Evolutionary conservation across 768 basidiomycete genomes (phyloP).

Genomic region (Xerocomellus amylosporus): DNA sequence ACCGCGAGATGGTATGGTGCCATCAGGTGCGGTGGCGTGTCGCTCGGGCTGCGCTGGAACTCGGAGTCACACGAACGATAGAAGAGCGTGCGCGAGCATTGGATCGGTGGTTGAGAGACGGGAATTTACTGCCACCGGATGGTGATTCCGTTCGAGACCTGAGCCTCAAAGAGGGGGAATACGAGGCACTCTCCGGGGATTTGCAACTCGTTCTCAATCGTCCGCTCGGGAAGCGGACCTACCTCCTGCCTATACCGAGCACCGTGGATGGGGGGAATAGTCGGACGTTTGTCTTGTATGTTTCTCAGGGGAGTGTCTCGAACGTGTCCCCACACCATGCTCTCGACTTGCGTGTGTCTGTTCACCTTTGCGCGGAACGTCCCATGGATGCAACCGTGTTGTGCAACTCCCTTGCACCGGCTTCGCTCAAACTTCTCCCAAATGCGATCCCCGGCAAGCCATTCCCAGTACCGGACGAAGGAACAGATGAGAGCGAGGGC

Average conservation of each 20-base stretch:
- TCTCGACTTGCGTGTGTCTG: conserved; percentile 43
- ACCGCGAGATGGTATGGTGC: conserved; percentile 98
- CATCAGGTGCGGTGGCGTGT: conserved; percentile 92
- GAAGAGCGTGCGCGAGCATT: conserved; percentile 37
- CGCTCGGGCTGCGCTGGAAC: conserved; percentile 74
- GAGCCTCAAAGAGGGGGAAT: conserved; percentile 17
- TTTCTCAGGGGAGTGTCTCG: conserved; percentile 56
- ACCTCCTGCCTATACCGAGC: conserved; percentile 46
- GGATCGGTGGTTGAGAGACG: conserved; percentile 69
- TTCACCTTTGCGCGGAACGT: conserved; percentile 43
- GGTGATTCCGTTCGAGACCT: conserved; percentile 6
- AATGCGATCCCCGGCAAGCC: conserved; percentile 47
- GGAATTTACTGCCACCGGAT: conserved; percentile 42
- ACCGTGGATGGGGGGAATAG: not conserved
- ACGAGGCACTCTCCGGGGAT: conserved; percentile 38
- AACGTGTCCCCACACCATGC: conserved; percentile 50
- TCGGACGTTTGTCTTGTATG: conserved; percentile 50
- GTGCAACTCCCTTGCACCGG: conserved; percentile 46
- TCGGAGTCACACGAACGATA: conserved; percentile 37
- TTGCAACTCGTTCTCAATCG: conserved; percentile 42
- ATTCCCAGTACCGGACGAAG: conserved; percentile 69
- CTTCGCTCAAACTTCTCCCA: conserved; percentile 59
- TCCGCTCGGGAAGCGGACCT: conserved; percentile 43
- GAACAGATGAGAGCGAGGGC: conserved; percentile 73
- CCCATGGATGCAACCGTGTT: conserved; percentile 15